Percentiles rank a stretch among this genome's conserved stretches.
phyloP scores from a whole-genome alignment of 2,329 filamentous ascomycete species.

The Lecanoromycetidae sp. region DNA sequence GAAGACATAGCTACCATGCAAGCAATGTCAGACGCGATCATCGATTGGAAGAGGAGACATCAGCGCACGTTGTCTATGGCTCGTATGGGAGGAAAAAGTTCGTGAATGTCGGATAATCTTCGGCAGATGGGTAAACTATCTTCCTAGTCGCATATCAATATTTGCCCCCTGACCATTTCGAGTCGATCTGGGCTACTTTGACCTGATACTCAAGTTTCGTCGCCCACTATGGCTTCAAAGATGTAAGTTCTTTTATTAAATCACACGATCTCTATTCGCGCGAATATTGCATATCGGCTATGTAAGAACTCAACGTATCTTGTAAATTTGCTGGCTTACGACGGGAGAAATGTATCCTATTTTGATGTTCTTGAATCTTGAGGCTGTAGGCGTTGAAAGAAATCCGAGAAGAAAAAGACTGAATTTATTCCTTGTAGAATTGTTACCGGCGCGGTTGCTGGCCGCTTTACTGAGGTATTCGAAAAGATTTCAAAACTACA shows the following conservation, averaged over 20 bases:
- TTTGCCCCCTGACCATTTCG: not conserved
- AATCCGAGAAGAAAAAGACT: not conserved
- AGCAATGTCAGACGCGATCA: too few relatives aligned
- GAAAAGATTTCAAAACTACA: conserved; percentile 70
- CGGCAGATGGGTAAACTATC: not conserved
- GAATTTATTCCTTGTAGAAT: conserved; percentile 42
- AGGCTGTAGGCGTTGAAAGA: too few relatives aligned
- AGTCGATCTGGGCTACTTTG: not conserved
- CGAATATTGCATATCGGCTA: too few relatives aligned
- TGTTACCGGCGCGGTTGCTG: conserved; percentile 72
- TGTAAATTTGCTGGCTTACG: not conserved
- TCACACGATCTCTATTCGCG: too few relatives aligned
- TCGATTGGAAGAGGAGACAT: too few relatives aligned
- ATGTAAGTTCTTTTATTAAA: conserved; percentile 34
- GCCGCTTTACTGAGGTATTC: conserved; percentile 63
- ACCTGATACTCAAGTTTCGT: not conserved
- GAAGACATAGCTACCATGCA: conserved; percentile 37
- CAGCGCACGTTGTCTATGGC: not conserved
- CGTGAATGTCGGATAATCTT: not conserved
- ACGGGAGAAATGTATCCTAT: not conserved
- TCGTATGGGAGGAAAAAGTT: conserved; percentile 2
- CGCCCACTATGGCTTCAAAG: conserved; percentile 41
- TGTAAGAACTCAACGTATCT: too few relatives aligned
- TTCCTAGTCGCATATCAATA: conserved; percentile 4
- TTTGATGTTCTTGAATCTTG: not conserved